phyloP scores from a whole-genome alignment of 192 early-diverging fungal genomes.

The Phlyctochytrium planicorne region DNA sequence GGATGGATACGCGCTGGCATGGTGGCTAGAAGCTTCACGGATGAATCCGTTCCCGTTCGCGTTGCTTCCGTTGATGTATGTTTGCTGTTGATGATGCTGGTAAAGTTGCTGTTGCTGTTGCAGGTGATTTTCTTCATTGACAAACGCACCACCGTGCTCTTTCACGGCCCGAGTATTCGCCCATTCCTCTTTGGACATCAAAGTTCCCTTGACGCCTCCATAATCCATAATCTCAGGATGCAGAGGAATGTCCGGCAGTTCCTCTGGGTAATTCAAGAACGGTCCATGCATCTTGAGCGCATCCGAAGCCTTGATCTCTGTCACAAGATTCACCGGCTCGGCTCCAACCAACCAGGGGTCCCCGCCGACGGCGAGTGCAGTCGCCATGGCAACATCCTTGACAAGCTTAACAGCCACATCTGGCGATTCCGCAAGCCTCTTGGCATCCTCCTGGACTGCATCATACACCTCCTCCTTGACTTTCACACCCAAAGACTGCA shows the following conservation, averaged over 20 bases:
- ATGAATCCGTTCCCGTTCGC: too few relatives aligned
- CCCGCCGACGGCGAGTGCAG: neutral
- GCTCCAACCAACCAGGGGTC: neutral
- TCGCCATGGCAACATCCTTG: neutral
- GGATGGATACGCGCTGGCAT: too few relatives aligned
- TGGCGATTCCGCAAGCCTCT: neutral
- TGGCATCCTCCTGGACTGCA: neutral
- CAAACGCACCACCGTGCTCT: neutral
- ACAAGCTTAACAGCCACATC: neutral
- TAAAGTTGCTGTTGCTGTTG: neutral
- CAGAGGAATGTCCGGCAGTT: neutral
- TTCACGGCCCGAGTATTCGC: neutral
- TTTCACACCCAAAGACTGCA: too few relatives aligned
- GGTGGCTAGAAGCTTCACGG: too few relatives aligned
- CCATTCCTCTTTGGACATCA: neutral
- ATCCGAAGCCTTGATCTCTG: neutral
- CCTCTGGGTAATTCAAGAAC: neutral
- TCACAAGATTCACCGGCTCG: neutral
- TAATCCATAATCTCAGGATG: neutral
- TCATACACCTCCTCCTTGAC: neutral
- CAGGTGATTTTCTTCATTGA: neutral
- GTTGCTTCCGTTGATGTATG: too few relatives aligned
- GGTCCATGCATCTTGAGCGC: neutral
- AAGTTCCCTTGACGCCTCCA: neutral
- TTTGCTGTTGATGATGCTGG: too few relatives aligned